These are phyloP conservation scores for Pascua guehoae DNA, from an alignment of 1,284 basidiomycete genomes.

Conservation along the genomic window DNA sequence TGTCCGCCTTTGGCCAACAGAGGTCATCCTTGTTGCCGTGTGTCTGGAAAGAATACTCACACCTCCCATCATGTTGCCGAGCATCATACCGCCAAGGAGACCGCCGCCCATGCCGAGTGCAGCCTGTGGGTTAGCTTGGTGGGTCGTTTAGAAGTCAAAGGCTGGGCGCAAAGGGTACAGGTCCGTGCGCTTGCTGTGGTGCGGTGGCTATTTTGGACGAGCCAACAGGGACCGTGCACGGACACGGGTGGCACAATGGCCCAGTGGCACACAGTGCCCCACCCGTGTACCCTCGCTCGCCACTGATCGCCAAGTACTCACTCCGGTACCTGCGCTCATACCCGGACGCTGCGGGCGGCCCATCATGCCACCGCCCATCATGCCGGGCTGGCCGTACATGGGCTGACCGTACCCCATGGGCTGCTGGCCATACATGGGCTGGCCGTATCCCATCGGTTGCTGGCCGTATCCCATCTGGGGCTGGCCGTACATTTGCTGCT, in stretches of 20 bases:
- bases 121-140: conserved; percentile 9
- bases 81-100: conserved; percentile 47
- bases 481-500: conserved; percentile 10
- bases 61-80: conserved; percentile 41
- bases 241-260: too few species aligned
- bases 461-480: conserved; percentile 18
- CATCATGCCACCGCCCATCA: conserved; percentile 17
- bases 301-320: conserved; percentile 12
- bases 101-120: conserved; percentile 44
- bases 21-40: too few species aligned
- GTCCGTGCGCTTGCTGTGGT: too few species aligned
- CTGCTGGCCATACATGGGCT: conserved; percentile 8
- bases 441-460: conserved; percentile 18
- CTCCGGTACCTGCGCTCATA: conserved; percentile 39
- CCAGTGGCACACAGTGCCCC: too few species aligned
- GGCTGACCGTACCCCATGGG: conserved; percentile 16
- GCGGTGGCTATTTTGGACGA: too few species aligned
- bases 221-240: too few species aligned
- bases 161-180: too few species aligned
- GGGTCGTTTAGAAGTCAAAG: too few species aligned
- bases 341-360: conserved; percentile 24
- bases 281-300: too few species aligned
- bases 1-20: too few species aligned
- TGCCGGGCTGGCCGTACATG: conserved; percentile 14
- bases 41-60: conserved; percentile 19